Base-by-base conservation (phyloP, 2,329 filamentous ascomycete species). In the Colletotrichum somersetense region DNA sequence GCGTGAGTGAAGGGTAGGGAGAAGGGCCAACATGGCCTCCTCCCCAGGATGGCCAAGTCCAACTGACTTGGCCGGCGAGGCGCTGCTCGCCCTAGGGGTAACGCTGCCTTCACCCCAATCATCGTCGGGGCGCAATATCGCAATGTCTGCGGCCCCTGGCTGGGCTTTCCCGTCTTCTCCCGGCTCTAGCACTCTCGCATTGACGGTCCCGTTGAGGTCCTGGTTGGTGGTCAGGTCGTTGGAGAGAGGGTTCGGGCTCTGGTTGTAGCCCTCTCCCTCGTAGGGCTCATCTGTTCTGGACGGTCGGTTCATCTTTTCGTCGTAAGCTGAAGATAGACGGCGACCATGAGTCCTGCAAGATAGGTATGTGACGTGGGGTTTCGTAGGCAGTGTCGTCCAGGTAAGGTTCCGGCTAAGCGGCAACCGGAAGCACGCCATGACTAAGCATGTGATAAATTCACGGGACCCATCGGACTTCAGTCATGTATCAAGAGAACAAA, bases 141-240 rank as follows among this genome's bases (percentile, higher is more conserved):
- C 55, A 23, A 40, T 42, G 11, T 72, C 69, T 16, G 57, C 66
- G 30, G 59, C 23, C 38, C 44, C 48, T 7, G 55, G 18, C 6
- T 33, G 50, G 7, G 38, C 20, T 50, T 61, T 48, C n/a, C 61
- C 35, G 38, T 62, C 55, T 20, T 33, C 20, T 26, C 53, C 69
- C 10, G 58, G 38, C 48, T 26, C 62, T 38, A 61, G 30, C 12
- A 50, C 62, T 30, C 69, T 64, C 52, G 50, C 46, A 64, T 85
- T 86, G 58, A 82, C 83, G 67, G 85, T 77, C 62, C 81, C 80
- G 73, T 83, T 82, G 59, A 88, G 76, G 67, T 87, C 85, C 62
- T 83, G 83, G 58, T 83, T 81, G 26, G 85, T 88, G 7, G 84
- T 87, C 40, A 83, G 77, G 74, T 87, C 85, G 62, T 80, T 80